Evolutionary conservation across 805 yeast genomes (phyloP).

Genomic region (Saccharomycopsis guyanensis): DNA sequence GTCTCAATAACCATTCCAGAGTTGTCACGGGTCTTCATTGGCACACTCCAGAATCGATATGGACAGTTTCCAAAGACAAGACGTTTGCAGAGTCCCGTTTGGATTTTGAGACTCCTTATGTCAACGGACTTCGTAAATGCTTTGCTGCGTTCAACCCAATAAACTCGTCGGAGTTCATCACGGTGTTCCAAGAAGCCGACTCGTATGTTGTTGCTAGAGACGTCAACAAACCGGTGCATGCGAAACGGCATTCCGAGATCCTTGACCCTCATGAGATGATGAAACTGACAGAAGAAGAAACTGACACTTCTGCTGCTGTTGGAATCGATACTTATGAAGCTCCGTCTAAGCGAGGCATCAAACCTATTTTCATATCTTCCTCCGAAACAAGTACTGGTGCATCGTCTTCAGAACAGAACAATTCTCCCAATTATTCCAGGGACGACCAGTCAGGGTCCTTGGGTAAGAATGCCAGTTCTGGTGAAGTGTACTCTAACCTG

Average conservation of each 20-base stretch:
- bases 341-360: too few species aligned
- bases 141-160: slow-evolving; percentile 13
- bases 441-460: too few species aligned
- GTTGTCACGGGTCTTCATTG: slow-evolving; percentile 38
- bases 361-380: background rate
- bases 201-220: slow-evolving; percentile 1
- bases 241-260: background rate
- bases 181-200: slow-evolving; percentile 12
- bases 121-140: slow-evolving; percentile 4
- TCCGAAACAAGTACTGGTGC: background rate
- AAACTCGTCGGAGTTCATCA: slow-evolving; percentile 10
- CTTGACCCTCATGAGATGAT: background rate
- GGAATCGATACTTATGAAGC: too few species aligned
- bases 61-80: slow-evolving; percentile 34
- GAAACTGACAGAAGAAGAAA: background rate
- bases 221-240: background rate
- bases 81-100: slow-evolving; percentile 32
- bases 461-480: too few species aligned
- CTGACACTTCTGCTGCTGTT: too few species aligned
- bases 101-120: slow-evolving; percentile 17
- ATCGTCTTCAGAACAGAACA: too few species aligned
- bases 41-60: slow-evolving; percentile 32
- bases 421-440: too few species aligned
- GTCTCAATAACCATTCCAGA: slow-evolving; percentile 11
- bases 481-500: too few species aligned